Base-by-base conservation (phyloP, 441 rosid species). In the Pelargonium fulgidum region DNA sequence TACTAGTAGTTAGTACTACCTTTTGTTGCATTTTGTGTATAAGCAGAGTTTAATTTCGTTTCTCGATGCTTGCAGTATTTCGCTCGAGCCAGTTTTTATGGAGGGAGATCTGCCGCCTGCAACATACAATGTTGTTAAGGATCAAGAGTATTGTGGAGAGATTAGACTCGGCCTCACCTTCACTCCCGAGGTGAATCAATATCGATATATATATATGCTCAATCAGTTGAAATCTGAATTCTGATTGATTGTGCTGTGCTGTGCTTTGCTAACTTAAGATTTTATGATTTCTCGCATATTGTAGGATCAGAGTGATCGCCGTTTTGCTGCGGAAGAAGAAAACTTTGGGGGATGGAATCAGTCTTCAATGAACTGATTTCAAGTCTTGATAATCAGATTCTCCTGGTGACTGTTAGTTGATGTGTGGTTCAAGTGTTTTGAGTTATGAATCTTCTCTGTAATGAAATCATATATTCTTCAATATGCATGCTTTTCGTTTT, bases 321-420 rank as follows among this genome's bases (percentile, higher is more conserved):
- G 70, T 16, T 44, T 61, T 17, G 62, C 58, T 10, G 67, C 0
- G 58, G 80, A 71, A 41, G 77, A 71, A 72, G 83, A 77, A 61
- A 70, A 70, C 77, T 70, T 67, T 61, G 89, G 87, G 58, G 89
- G 87, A 64, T 83, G 85, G 85, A 83, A 83, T 68, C 73, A 83
- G 73, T 83, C 89, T 48, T 72, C 76, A n/a, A 14, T 52, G 1
- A 16, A 52, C 59, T 52, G 42, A 39, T 1, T 39, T 39, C 42
- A 39, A 39, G 42, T 7, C 42, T 39, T 7, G 42, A 7, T 6
- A 6, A 39, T 39, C 42, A 39, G 8, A 7, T 39, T 39, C 42
- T 39, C 42, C 42, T 39, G 42, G 42, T 39, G 42, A 39, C 10
- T 39, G 42, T 39, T 39, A 39, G 42, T 39, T 39, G 42, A 39